A percentile compares a stretch with the other conserved stretches of the same genome.
These are phyloP conservation scores for Straminergon stramineum DNA, from an alignment of 225 moss, liverwort and hornwort genomes.

Conservation along the genomic window DNA sequence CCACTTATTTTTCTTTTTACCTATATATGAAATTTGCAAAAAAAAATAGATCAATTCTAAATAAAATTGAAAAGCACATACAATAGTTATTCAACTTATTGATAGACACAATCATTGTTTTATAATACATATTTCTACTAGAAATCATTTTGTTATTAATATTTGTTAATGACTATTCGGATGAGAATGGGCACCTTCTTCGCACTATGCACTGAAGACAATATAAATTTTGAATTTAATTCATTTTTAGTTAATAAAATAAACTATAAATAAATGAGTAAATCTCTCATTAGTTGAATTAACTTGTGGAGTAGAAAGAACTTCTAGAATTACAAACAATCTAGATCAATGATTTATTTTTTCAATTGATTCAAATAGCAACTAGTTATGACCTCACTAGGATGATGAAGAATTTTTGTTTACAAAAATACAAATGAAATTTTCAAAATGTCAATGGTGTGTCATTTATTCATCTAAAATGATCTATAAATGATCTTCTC, in stretches of 20 bases:
- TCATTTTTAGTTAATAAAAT: too few relatives aligned
- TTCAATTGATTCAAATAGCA: background rate
- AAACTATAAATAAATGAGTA: background rate
- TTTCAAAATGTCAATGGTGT: fast-evolving
- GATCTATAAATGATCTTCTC: background rate
- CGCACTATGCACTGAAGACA: fast-evolving
- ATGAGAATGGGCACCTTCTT: background rate
- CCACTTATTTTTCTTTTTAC: background rate
- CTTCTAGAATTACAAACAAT: background rate
- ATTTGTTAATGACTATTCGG: background rate
- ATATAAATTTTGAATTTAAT: background rate
- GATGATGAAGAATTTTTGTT: background rate
- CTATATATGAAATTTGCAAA: background rate
- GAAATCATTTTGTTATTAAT: background rate
- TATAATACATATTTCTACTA: background rate
- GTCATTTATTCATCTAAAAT: background rate
- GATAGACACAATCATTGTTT: background rate
- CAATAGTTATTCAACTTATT: background rate
- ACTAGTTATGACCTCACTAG: background rate
- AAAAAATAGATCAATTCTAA: too few relatives aligned
- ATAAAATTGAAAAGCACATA: background rate
- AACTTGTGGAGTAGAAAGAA: background rate
- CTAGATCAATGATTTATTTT: background rate
- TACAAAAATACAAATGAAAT: background rate
- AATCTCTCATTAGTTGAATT: background rate